Evolutionary conservation across 2,329 filamentous ascomycete species (phyloP), one percentile per base, ranked within the genome.

Genomic region (Neopestalotiopsis rosae): DNA sequence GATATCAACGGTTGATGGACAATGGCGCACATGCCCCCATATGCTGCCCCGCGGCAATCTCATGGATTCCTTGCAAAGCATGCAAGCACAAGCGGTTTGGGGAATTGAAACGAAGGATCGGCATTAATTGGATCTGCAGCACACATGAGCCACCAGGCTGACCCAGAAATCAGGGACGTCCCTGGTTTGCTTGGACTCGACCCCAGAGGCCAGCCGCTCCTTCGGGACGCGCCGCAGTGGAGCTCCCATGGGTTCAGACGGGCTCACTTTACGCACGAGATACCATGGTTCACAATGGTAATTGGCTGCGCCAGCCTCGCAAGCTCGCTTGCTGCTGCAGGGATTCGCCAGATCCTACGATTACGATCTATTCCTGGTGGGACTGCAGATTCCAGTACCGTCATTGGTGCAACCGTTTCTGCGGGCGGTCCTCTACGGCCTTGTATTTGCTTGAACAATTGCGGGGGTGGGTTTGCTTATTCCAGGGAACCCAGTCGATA

Each of bases 151-250:
- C 34, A 52, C 7, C 24, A 28, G 45, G 57, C 57, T 59, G 57
- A 59, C 57, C 57, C 57, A 12, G 30, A 17, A 59, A 59, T 59
- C 57, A 59, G 57, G 57, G 57, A 59, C 57, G 30, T 59, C 57
- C 57, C 57, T 34, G 4, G 57, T 28, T 59, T 17, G 24, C 10
- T 59, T 59, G 57, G 45, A 52, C 57, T 59, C 57, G 24, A 59
- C 57, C 57, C 57, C 57, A 59, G 24, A 30, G 24, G 13, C 14
- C 20, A 17, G 57, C 57, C 30, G 24, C 57, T 59, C 30, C 57
- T 13, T 30, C 57, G 57, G 57, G 57, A 59, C 57, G 57, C 30
- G 57, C 57, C 57, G 57, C 30, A 30, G 30, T 59, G 57, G 57
- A 34, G 57, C 3, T 28, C 14, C 17, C 13, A 12, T 59, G 57